Evolutionary conservation across 495 filamentous ascomycete species (phyloP), one percentile per base, ranked within the genome.

Genomic region (Tetracladium setigerum): DNA sequence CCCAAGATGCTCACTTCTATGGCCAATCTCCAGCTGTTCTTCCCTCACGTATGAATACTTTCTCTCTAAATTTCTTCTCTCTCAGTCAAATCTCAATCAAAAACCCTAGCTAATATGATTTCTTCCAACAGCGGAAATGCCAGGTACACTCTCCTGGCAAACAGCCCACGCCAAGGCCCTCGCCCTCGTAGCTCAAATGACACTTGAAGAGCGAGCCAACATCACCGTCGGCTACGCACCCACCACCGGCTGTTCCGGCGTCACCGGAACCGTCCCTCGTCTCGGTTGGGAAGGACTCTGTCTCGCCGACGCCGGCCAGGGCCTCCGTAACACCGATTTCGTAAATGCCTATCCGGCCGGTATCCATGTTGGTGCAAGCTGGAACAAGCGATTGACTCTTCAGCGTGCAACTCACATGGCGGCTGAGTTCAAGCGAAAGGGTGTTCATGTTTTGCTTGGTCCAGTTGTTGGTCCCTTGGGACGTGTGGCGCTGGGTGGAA

Each of bases 361-460:
- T 7, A 5, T 50, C 2, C 53, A 79, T 47, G 74, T 79, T 13
- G 79, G 75, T 14, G 79, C 73, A 14, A 71, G 70, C 44, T 81
- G 78, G 77, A 78, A 82, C 54, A 67, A 68, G 39, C 58, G 63
- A 0, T 65, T 81, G 13, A 64, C 76, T 17, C 54, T 64, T 16
- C 42, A 70, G 42, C 56, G 77, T 34, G 79, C 65, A 0, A 38
- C 59, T 1, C 64, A 70, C 4, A 78, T 83, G 70, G 78, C 71
- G 8, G 62, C 56, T 2, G 78, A 82, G 56, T 83, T 76, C 59
- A 69, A 66, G 17, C 60, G 71, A 38, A 91, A 85, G 58, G 82
- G 81, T 1, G 71, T 86, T 9, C 81, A 88, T 57, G 68, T 88
- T n/a, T 66, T 75, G 2, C 65, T 86, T 17, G 83, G 82, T 0